Conservation (phyloP, 2,329 filamentous ascomycete species). For the Aspergillus nomiae region DNA sequence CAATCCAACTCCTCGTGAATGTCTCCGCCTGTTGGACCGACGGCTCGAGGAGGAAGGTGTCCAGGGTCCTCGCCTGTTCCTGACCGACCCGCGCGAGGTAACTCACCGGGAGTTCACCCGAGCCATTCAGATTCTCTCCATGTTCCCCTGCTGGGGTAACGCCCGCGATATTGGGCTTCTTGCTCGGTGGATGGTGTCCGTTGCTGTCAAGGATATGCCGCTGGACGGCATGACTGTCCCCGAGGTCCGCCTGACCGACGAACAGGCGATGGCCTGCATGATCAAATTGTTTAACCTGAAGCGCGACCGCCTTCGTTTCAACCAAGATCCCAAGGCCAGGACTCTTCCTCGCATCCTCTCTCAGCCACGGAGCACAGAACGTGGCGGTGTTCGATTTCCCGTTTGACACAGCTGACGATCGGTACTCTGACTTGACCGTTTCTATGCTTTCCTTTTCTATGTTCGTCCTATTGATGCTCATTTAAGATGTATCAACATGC, state of each 20-base stretch:
- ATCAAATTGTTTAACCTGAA: slow-evolving; percentile 23
- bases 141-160: slow-evolving; percentile 26
- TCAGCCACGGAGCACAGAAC: slow-evolving; percentile 18
- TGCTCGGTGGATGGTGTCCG: slow-evolving; percentile 23
- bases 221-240: slow-evolving; percentile 14
- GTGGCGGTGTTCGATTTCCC: slow-evolving; percentile 20
- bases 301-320: slow-evolving; percentile 20
- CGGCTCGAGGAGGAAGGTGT: slow-evolving; percentile 18
- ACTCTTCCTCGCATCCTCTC: slow-evolving; percentile 21
- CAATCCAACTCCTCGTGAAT: slow-evolving; percentile 22
- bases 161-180: slow-evolving; percentile 21
- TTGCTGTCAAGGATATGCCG: slow-evolving; percentile 14
- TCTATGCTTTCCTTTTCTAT: background rate
- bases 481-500: slow-evolving; percentile 4
- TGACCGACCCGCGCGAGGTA: slow-evolving; percentile 16
- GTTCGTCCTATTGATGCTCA: background rate
- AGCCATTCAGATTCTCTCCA: slow-evolving; percentile 22
- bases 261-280: slow-evolving; percentile 24
- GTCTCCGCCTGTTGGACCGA: slow-evolving; percentile 20
- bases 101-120: slow-evolving; percentile 23
- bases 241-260: slow-evolving; percentile 15
- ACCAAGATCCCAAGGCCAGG: slow-evolving; percentile 22
- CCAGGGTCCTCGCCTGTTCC: slow-evolving; percentile 13
- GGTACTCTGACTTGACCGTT: background rate
- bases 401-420: slow-evolving; percentile 8